These are phyloP conservation scores for Omphalea diandra DNA, from an alignment of 441 rosid genomes.

Conservation along the genomic window DNA sequence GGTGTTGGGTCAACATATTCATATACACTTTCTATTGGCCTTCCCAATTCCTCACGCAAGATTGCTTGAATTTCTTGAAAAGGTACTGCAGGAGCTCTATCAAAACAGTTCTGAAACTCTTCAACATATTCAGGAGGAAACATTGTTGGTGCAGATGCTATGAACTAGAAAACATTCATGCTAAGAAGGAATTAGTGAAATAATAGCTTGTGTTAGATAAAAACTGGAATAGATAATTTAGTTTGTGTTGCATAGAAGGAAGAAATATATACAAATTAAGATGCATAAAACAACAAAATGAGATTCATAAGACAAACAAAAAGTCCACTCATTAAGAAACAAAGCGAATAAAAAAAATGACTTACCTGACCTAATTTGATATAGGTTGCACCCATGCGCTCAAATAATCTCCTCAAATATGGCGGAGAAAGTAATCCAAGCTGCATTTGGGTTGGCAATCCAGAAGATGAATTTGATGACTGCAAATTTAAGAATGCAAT, in stretches of 20 bases:
- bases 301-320: background rate
- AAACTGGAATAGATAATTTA: background rate
- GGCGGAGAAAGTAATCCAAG: constrained; percentile 87
- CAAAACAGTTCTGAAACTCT: constrained; percentile 96
- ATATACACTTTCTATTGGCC: constrained; percentile 80
- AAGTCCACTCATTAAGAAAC: constrained; percentile 2
- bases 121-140: constrained; percentile 87
- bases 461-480: constrained; percentile 63
- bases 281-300: background rate
- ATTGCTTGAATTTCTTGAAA: constrained; percentile 72
- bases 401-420: constrained; percentile 91
- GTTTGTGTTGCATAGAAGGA: background rate
- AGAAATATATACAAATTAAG: background rate
- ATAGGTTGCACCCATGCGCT: constrained; percentile 98
- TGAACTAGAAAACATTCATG: constrained; percentile 50
- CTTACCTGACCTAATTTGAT: constrained; percentile 91
- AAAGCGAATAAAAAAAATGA: background rate
- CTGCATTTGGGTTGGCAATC: constrained; percentile 65
- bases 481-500: constrained; percentile 31
- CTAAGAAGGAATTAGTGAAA: constrained; percentile 21
- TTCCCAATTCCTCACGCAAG: constrained; percentile 82
- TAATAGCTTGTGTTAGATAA: background rate
- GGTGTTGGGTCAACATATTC: constrained; percentile 90
- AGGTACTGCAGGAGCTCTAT: constrained; percentile 81
- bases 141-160: constrained; percentile 95